Evolutionary conservation across 371 early-diverging fungal genomes (phyloP), one percentile per base, ranked within the genome.

Genomic region (Apophysomyces sp.): DNA sequence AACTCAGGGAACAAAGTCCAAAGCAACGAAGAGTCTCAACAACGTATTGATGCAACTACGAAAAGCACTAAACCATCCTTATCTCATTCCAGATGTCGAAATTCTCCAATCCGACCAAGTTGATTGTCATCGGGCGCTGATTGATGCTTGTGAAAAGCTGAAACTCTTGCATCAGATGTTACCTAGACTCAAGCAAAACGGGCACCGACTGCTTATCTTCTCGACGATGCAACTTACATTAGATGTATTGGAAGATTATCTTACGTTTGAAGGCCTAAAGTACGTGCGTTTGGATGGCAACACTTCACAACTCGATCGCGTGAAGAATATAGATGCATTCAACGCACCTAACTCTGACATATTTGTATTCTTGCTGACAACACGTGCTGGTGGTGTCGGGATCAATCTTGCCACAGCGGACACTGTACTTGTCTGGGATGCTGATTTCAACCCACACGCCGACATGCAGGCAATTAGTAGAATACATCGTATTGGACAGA

Each of bases 401-500:
- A 91, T 98, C 52, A 98, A 98, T 65, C 72, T 98, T 62, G 92
- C 96, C 0, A 84, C 94, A 0, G 99, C 99, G 0, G 95, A 98
- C 62, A 95, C 95, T 0, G 89, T 98, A 24, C 90, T 99, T 53
- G 90, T 98, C 44, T 96, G 92, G 72, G 98, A 98, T 67, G 85
- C 90, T 18, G 99, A 98, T 68, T 96, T 89, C 80, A 98, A 98
- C 67, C 98, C 98, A 1, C 94, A 97, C 62, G 90, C 86, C 52
- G 97, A 90, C 75, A 77, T 88, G 77, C 90, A 95, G 76, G 99
- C 99, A 15, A 89, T 97, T 70, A 89, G 90, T 18, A 86, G 98
- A 31, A 94, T 95, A 2, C 94, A 98, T 71, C 89, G 99, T 58
- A 95, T 98, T 15, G 99, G 99, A 0, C 98, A 99, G 73, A 89